Evolutionary conservation across 208 protist genomes (phyloP), one percentile per base, ranked within the genome.

Genomic region (Borovskyia barvae): DNA sequence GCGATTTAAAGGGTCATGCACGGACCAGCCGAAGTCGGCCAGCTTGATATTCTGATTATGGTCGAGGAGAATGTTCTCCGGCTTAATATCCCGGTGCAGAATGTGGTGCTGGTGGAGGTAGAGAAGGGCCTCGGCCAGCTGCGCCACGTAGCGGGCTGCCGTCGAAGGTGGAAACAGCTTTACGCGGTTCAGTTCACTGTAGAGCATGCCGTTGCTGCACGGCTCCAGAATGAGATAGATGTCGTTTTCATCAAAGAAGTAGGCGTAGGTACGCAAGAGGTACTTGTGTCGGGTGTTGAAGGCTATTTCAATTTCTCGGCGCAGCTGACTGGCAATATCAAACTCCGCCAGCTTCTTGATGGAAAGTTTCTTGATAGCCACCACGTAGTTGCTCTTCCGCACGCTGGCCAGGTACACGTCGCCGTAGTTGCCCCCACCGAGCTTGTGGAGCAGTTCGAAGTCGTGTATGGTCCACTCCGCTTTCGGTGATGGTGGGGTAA

Each of bases 1-100:
- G 11, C 92, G 77, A 48, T 87, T 86, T 22, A 90, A 80, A 12
- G 97, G 95, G 46, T 98, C 91, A 72, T 99, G 97, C 35, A 99
- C 98, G 5, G 91, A 97, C 98, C 98, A 99, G 17, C 98, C 98
- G 89, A 99, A 99, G 77, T 99, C 98, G 5, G 98, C 98, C 15
- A 99, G 96, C 70, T 99, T 99, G 42, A 99, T 85, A 64, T 98
- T 97, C 39, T 90, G 72, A 52, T 97, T 89, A 47, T 89, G 79
- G 49, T 97, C 90, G 2, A 97, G 75, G 15, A 96, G 73, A 57
- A 96, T 94, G 59, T 97, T 97, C 72, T 97, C 93, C 3, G 93
- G 94, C 52, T 98, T 98, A 55, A 98, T 98, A 65, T 98, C 97
- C 20, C 97, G 82, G 68, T 99, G 97, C 7, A 99, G 95, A 20